These are phyloP conservation scores for Colletotrichum horii DNA, from an alignment of 2,329 filamentous ascomycete genomes.

Conservation along the genomic window DNA sequence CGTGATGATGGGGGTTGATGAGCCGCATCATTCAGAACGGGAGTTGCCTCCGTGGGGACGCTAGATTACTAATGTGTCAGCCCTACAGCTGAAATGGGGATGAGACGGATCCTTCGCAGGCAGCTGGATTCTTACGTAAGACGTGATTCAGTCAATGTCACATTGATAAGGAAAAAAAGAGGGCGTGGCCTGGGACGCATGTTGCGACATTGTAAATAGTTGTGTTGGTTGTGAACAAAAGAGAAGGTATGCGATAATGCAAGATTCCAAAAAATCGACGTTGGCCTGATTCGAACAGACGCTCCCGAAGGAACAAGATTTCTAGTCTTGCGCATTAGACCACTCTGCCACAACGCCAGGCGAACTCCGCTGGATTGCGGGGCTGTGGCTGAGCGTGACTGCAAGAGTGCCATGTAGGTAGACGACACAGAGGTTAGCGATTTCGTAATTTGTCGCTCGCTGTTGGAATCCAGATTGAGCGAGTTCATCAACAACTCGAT, in stretches of 20 bases:
- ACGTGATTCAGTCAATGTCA: accelerated
- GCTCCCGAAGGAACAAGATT: constrained; percentile 14
- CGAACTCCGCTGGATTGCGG: background rate
- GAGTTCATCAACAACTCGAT: no score
- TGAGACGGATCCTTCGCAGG: accelerated
- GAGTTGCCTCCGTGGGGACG: background rate
- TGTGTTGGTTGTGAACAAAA: background rate
- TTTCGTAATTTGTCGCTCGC: no score
- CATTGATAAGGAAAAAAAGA: background rate
- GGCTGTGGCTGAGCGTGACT: accelerated
- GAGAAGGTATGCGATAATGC: background rate
- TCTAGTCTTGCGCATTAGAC: constrained; percentile 15
- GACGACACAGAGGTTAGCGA: no score
- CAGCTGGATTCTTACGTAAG: background rate
- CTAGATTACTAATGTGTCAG: background rate
- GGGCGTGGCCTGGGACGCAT: accelerated
- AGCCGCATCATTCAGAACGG: background rate
- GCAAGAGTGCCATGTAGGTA: background rate
- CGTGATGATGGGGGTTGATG: background rate
- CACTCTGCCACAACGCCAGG: constrained; percentile 6
- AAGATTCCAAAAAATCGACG: background rate
- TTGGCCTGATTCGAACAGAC: constrained; percentile 13
- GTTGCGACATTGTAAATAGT: no score
- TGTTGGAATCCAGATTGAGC: no score
- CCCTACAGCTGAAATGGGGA: background rate